Percentiles rank a stretch among this genome's conserved stretches.
Conservation (phyloP, 1,284 basidiomycete genomes). For the Cryptococcus wingfieldii region DNA sequence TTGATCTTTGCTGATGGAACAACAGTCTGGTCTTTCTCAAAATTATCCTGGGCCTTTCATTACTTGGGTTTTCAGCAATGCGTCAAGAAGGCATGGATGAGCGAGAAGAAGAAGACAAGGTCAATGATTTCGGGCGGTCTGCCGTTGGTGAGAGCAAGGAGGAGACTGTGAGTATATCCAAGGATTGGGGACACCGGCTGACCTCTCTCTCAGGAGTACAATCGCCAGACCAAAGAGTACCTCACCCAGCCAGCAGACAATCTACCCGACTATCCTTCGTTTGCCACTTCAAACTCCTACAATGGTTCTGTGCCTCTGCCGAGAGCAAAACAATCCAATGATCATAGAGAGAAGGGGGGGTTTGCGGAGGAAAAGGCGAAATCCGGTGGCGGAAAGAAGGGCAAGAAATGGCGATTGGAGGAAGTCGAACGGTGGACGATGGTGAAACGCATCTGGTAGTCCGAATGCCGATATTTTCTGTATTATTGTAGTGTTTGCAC, state of each 20-base stretch:
- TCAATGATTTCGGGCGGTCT: conserved; percentile 79
- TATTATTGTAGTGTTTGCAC: neutral
- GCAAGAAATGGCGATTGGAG: conserved; percentile 65
- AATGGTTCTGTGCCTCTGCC: neutral
- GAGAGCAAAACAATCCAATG: conserved; percentile 44
- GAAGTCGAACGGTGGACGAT: conserved; percentile 88
- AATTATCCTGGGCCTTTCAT: conserved; percentile 77
- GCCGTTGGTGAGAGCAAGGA: conserved; percentile 82
- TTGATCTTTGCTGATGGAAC: neutral
- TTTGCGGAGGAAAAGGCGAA: conserved; percentile 7
- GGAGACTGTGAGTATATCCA: conserved; percentile 61
- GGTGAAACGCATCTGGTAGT: conserved; percentile 84
- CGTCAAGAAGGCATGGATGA: conserved; percentile 71
- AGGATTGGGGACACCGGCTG: neutral
- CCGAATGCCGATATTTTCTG: neutral
- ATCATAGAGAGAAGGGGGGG: conserved; percentile 53
- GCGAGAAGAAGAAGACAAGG: conserved; percentile 62
- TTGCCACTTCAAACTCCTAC: neutral
- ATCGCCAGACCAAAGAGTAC: conserved; percentile 68
- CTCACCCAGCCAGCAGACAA: conserved; percentile 68
- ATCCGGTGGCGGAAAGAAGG: conserved; percentile 53
- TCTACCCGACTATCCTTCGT: conserved; percentile 53
- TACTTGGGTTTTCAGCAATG: conserved; percentile 75
- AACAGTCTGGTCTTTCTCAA: conserved; percentile 74
- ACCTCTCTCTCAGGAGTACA: conserved; percentile 59